Base-by-base conservation (phyloP, 176 grass and related monocot genomes). In the Avena sativa region DNA sequence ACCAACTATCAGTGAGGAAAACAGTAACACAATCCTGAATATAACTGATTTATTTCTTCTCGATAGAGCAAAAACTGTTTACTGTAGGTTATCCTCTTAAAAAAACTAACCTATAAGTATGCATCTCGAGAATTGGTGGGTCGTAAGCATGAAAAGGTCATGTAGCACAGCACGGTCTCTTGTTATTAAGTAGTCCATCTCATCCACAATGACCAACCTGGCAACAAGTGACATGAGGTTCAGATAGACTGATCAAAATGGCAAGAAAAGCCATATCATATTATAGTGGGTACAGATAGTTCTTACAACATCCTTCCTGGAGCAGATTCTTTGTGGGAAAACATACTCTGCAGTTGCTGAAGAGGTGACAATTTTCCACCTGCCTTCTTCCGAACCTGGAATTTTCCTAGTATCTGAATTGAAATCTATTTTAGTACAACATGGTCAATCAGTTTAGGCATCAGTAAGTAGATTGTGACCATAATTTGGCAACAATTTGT, bases 121-220 rank as follows among this genome's bases (percentile, higher is more conserved):
- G 81, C 86, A 99, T 90, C 83, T 89, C 16, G 94, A 97, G 81
- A 90, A 99, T 60, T 86, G 89, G 78, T 81, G 89, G 43, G 97
- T 93, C 0, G 91, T 99, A 50, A 99, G 97, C 91, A 96, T 99
- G 78, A 99, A 99, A 89, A 97, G 92, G 89, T 99, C 89, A 90
- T 99, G 97, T 71, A 99, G 87, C 58, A 99, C 92, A 34, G 86
- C 89, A 6, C 87, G 79, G 59, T 99, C 97, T 83, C 89, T 96
- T 76, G 94, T 99, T 86, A 99, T 92, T 46, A 97, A 89, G 69
- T 94, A 99, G 81, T 99, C 94, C 91, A 99, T 97, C 92, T 99
- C 97, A 76, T 99, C 97, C 59, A 91, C 91, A 86, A 99, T 83
- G 43, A 99, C 85, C 89, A 99, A 83, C 65, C 97, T 99, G 84